These are phyloP conservation scores for Penicillium bialowiezense DNA, from an alignment of 495 filamentous ascomycete genomes.

Conservation along the genomic window DNA sequence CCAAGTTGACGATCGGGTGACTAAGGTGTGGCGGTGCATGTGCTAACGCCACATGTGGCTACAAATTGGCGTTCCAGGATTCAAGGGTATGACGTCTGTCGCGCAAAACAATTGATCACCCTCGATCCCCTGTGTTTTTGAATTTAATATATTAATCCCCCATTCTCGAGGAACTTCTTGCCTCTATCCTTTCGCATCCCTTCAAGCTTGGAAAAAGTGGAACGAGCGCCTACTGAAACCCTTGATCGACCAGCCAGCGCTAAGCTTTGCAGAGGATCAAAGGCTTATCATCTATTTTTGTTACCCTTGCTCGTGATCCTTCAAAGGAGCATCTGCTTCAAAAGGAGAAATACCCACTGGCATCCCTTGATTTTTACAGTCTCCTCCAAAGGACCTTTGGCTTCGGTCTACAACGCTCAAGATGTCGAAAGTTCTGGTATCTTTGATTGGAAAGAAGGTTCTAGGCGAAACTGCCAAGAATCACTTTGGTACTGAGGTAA, in stretches of 20 bases:
- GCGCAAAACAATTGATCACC: slow-evolving; percentile 2
- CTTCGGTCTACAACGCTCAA: not conserved
- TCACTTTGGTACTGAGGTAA: slow-evolving; percentile 65
- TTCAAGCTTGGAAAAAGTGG: not conserved
- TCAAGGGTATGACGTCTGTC: slow-evolving; percentile 14
- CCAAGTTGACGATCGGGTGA: slow-evolving; percentile 22
- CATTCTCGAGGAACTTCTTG: not conserved
- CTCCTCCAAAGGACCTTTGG: not conserved
- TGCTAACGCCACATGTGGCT: slow-evolving; percentile 12
- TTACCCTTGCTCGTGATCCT: slow-evolving; percentile 7
- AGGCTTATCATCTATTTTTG: slow-evolving; percentile 18
- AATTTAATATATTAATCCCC: slow-evolving; percentile 8
- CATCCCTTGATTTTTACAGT: slow-evolving; percentile 14
- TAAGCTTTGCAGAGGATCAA: slow-evolving; percentile 1
- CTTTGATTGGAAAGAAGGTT: slow-evolving; percentile 62
- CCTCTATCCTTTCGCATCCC: not conserved
- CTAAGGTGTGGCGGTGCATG: slow-evolving; percentile 14
- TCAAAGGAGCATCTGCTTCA: too few species aligned
- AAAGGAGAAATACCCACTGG: too few species aligned
- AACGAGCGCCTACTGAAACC: slow-evolving; percentile 18
- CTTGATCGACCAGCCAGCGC: slow-evolving; percentile 5
- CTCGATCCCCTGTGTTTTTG: not conserved
- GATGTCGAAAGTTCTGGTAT: slow-evolving; percentile 54
- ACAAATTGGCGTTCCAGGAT: slow-evolving; percentile 7
- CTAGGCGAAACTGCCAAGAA: slow-evolving; percentile 63